Conservation (phyloP, 2,329 filamentous ascomycete genomes). For the Macrophomina phaseolina region DNA sequence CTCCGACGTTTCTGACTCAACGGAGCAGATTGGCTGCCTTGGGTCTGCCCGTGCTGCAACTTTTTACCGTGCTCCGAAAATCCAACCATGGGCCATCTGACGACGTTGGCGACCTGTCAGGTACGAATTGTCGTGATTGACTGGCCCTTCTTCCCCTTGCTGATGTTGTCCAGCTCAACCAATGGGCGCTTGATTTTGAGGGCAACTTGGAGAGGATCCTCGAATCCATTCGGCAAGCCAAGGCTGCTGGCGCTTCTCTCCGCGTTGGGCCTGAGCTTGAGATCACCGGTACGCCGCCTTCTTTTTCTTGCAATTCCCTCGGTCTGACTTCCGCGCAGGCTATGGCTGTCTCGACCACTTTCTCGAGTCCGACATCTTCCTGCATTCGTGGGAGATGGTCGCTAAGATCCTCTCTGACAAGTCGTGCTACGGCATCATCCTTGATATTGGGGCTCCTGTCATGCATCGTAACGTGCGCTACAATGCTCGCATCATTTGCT, state of each 20-base stretch:
- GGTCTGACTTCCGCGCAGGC: constrained; percentile 43
- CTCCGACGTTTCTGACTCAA: not conserved
- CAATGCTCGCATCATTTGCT: constrained; percentile 67
- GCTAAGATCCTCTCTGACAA: constrained; percentile 65
- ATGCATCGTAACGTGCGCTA: constrained; percentile 67
- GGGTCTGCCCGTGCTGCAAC: not conserved
- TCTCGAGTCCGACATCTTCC: constrained; percentile 48
- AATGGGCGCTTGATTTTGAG: constrained; percentile 64
- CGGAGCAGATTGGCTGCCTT: not conserved
- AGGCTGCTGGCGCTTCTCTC: constrained; percentile 66
- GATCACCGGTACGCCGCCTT: constrained; percentile 43
- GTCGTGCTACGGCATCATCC: constrained; percentile 68
- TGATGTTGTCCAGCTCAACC: constrained; percentile 42
- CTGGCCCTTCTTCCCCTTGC: not conserved
- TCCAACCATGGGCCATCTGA: constrained; percentile 28
- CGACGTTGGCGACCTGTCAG: constrained; percentile 29
- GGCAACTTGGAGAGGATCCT: constrained; percentile 69
- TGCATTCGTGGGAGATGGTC: constrained; percentile 62
- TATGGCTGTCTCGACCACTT: constrained; percentile 73
- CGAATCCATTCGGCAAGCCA: constrained; percentile 65
- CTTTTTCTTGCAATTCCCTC: not conserved
- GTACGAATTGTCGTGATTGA: not conserved
- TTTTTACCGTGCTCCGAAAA: not conserved
- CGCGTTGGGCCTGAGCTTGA: constrained; percentile 61
- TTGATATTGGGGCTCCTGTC: constrained; percentile 61